phyloP scores from a whole-genome alignment of 2,329 filamentous ascomycete genomes.

The Cladosporium halotolerans region DNA sequence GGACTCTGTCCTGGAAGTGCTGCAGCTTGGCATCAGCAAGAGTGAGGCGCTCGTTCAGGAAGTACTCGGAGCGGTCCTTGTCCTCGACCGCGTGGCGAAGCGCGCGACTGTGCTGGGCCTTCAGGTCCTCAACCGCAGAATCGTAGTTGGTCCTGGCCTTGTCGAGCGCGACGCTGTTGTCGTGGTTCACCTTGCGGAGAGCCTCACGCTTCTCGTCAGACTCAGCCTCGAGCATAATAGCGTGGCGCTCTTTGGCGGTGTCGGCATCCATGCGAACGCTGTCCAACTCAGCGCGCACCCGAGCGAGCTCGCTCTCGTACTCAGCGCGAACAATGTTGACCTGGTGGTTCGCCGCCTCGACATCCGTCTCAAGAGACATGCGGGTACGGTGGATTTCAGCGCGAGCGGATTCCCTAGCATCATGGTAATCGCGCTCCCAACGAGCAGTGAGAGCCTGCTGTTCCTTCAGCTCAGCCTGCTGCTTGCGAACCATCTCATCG shows the following conservation, averaged over 20 bases:
- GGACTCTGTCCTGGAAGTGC: slow-evolving; percentile 77
- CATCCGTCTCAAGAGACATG: slow-evolving; percentile 69
- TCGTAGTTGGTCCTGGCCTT: slow-evolving; percentile 54
- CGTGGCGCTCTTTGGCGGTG: slow-evolving; percentile 70
- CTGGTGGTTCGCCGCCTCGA: slow-evolving; percentile 78
- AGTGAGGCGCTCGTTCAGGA: slow-evolving; percentile 72
- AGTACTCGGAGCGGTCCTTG: slow-evolving; percentile 69
- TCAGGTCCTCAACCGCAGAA: slow-evolving; percentile 32
- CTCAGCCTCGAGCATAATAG: slow-evolving; percentile 78
- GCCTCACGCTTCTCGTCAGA: slow-evolving; percentile 60
- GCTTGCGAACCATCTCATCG: slow-evolving; percentile 47
- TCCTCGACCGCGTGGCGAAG: slow-evolving; percentile 60
- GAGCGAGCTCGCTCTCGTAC: slow-evolving; percentile 70
- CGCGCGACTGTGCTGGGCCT: slow-evolving; percentile 55
- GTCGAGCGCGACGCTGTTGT: slow-evolving; percentile 45
- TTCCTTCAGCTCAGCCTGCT: slow-evolving; percentile 60
- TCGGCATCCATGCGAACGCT: slow-evolving; percentile 68
- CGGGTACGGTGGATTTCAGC: slow-evolving; percentile 76
- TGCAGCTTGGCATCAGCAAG: slow-evolving; percentile 79
- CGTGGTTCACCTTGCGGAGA: slow-evolving; percentile 42
- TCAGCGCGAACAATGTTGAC: slow-evolving; percentile 77
- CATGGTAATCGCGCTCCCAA: slow-evolving; percentile 75
- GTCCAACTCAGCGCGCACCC: slow-evolving; percentile 61
- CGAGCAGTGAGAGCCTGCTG: slow-evolving; percentile 63
- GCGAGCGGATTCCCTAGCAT: slow-evolving; percentile 72